Base-by-base conservation (phyloP, 306 rosid species). In the Ormosia emarginata region DNA sequence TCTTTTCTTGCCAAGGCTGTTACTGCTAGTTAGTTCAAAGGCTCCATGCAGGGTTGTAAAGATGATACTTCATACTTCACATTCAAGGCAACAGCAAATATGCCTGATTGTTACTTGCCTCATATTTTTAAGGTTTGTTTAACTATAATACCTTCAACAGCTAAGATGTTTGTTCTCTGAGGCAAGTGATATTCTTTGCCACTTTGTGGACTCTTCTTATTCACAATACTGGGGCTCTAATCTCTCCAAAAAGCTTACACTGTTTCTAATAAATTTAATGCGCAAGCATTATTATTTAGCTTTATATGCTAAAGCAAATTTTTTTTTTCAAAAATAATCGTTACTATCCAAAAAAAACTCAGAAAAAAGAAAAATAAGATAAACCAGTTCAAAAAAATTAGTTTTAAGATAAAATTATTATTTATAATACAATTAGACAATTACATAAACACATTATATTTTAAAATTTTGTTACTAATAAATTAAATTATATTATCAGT, bases 1-100 rank as follows among this genome's bases (percentile, higher is more conserved):
- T 88, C 95, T 88, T 95, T 90, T 66, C 97, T 91, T 94, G 93
- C 88, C 43, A 70, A 89, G 87, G 85, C 59, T 87, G 90, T 77
- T 55, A 34, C 29, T 64, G 72, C 86, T 78, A 70, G 75, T 15
- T 72, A 77, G 75, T 8, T 59, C 37, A 34, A 68, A 71, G 80
- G 75, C n/a, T n/a, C n/a, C 70, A 34, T 81, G 58, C 65, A 82
- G 82, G 85, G 92, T 49, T 90, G 96, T 91, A 90, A 94, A 91
- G 90, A 81, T 57, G 85, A 85, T 82, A 91, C 86, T 86, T 89
- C 79, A 77, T 86, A 90, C 97, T 90, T 89, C 78, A 81, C 52
- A 32, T 14, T 80, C 91, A 93, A 88, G 91, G 92, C 88, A 89
- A 86, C 82, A 82, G 75, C 70, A 84, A 17, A 85, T 71, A 69